Base-by-base conservation (phyloP, 192 early-diverging fungal genomes). In the Coemansia sp. region DNA sequence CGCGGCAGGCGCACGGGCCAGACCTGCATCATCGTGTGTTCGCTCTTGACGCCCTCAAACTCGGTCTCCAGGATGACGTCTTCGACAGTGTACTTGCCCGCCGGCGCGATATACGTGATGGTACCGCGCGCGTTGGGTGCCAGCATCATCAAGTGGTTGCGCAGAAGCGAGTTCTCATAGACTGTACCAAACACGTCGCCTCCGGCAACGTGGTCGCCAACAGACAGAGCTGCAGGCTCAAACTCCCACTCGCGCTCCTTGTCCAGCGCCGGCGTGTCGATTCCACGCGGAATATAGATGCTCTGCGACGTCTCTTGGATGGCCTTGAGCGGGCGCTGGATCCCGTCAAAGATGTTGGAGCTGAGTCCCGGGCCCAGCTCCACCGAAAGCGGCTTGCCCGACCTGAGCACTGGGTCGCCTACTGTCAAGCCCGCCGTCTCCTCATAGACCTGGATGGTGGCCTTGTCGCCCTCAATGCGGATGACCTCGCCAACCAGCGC, bases 371-470 rank as follows among this genome's bases (percentile, higher is more conserved):
- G 97, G 9, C 97, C 97, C 29, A 99, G 82, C 69, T 99, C 97
- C 38, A 96, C 94, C 1, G 94, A 98, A 45, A 99, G 75, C 21
- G 97, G 97, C 72, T 96, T 95, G 51, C 97, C 94, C 30, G 97
- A 95, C 67, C 85, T 84, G 21, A 99, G 82, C 26, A 99, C 97
- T 6, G 97, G 97, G 79, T 99, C 97, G 31, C 97, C 97, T 38
- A 99, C 94, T 18, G 92, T 97, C 47, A 99, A 76, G 49, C 97
- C 97, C 29, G 92, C 93, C 36, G 97, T 99, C 67, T 99, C 97
- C 56, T 99, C 97, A 80, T 99, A 99, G 17, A 99, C 97, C 77
- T 99, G 97, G 56, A 99, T 86, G 18, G 97, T 98, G n/a, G 93
- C 92, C 79, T 99, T 99, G 71, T 97, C 91, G 49, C 90, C 85